A percentile compares a stretch with the other conserved stretches of the same genome.
phyloP scores from a whole-genome alignment of 2,329 filamentous ascomycete genomes.

The Colletotrichum paranaense region DNA sequence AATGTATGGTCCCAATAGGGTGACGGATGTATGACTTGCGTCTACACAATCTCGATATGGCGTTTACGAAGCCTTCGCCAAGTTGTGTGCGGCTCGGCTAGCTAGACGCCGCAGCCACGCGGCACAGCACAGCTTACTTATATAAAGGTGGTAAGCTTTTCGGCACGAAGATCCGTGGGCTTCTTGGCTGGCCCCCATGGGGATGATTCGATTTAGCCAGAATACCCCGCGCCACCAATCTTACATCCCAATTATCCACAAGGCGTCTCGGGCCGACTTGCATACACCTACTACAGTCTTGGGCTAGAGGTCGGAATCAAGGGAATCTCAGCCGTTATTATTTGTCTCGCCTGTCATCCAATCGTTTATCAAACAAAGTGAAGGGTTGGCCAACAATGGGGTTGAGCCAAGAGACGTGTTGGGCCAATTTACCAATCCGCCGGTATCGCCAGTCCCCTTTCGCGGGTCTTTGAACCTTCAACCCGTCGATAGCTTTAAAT shows the following conservation, averaged over 20 bases:
- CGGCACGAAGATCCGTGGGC: not conserved
- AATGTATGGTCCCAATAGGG: not conserved
- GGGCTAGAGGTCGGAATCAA: not conserved
- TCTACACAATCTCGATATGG: not conserved
- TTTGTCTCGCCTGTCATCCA: not conserved
- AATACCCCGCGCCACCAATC: not conserved
- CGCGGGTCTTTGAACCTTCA: not conserved
- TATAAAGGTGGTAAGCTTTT: not conserved
- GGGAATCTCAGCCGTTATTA: not conserved
- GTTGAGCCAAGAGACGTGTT: not conserved
- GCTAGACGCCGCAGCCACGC: not conserved
- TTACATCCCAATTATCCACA: no score
- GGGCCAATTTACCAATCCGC: not conserved
- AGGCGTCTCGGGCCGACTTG: not conserved
- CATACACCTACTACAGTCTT: not conserved
- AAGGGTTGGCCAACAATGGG: not conserved
- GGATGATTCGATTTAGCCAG: not conserved
- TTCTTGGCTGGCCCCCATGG: not conserved
- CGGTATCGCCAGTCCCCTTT: not conserved
- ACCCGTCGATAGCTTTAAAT: not conserved
- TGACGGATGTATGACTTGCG: not conserved
- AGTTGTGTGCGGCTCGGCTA: not conserved
- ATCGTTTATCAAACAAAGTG: not conserved
- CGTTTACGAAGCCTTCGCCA: not conserved
- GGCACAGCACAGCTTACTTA: not conserved